phyloP scores from a whole-genome alignment of 805 yeast species.

The Saturnispora serradocipensis region DNA sequence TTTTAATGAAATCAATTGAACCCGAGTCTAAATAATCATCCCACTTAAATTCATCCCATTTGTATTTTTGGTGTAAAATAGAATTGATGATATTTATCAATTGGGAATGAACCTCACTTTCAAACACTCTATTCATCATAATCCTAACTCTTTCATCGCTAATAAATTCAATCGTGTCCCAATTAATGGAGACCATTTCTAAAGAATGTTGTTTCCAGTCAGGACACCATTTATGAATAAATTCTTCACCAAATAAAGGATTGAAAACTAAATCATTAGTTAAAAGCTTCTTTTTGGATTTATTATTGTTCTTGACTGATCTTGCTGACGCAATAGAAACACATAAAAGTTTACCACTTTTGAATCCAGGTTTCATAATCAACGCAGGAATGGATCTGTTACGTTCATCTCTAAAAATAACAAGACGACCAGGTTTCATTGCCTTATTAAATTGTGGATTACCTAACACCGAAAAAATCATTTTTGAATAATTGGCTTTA shows the following conservation, averaged over 20 bases:
- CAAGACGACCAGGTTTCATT: slow-evolving; percentile 45
- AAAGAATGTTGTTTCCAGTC: slow-evolving; percentile 19
- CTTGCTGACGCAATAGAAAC: background rate
- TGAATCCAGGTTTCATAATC: slow-evolving; percentile 30
- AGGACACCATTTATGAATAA: slow-evolving; percentile 29
- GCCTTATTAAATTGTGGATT: slow-evolving; percentile 39
- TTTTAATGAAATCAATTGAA: slow-evolving; percentile 29
- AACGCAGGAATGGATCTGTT: slow-evolving; percentile 43
- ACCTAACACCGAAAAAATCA: slow-evolving; percentile 40
- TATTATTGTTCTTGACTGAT: background rate
- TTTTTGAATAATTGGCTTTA: slow-evolving; percentile 33
- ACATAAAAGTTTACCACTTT: slow-evolving; percentile 5
- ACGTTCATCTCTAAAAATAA: slow-evolving; percentile 45
- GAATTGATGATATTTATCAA: background rate
- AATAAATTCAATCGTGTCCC: slow-evolving; percentile 35
- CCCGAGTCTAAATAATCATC: slow-evolving; percentile 27
- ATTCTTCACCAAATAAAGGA: slow-evolving; percentile 22
- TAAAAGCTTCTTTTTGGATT: slow-evolving; percentile 9
- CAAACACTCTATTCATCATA: slow-evolving; percentile 3
- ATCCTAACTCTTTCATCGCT: slow-evolving; percentile 29
- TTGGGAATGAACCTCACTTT: background rate
- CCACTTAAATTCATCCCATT: slow-evolving; percentile 39
- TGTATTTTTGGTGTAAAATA: slow-evolving; percentile 21
- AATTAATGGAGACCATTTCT: slow-evolving; percentile 23
- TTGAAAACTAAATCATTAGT: slow-evolving; percentile 15